Conservation (phyloP, 176 grass and related monocot species). For the Oryza meridionalis region DNA sequence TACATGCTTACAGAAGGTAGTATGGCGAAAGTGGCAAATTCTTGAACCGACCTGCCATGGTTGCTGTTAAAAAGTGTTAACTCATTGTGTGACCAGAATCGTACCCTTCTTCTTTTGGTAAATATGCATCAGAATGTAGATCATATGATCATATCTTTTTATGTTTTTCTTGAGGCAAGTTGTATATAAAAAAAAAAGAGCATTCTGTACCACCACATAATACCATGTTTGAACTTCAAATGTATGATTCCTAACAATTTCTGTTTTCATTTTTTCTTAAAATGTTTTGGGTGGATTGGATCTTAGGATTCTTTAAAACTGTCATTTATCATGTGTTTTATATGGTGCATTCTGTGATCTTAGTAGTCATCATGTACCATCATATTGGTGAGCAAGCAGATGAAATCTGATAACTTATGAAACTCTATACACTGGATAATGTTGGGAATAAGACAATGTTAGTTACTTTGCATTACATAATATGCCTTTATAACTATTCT, state of each 20-base stretch:
- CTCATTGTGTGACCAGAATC: neutral
- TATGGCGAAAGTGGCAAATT: neutral
- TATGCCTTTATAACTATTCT: conserved; percentile 22
- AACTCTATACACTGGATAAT: conserved; percentile 1
- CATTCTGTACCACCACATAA: neutral
- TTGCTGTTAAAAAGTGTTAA: conserved; percentile 12
- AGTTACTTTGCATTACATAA: neutral
- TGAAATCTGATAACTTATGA: neutral
- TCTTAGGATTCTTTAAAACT: conserved; percentile 1
- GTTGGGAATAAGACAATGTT: neutral
- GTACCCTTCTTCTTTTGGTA: neutral
- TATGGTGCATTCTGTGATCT: conserved; percentile 6
- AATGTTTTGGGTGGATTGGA: neutral
- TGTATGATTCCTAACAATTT: neutral
- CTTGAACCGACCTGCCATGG: neutral
- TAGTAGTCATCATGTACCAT: conserved; percentile 25
- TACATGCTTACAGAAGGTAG: neutral
- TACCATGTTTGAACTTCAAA: neutral
- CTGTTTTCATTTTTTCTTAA: neutral
- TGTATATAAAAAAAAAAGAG: neutral
- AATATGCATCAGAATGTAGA: neutral
- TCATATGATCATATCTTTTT: neutral
- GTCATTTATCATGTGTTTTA: neutral
- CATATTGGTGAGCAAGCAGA: neutral
- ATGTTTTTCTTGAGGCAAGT: conserved; percentile 12